These are phyloP conservation scores for Lolium rigidum DNA, from an alignment of 176 grass and related monocot genomes.

Conservation along the genomic window DNA sequence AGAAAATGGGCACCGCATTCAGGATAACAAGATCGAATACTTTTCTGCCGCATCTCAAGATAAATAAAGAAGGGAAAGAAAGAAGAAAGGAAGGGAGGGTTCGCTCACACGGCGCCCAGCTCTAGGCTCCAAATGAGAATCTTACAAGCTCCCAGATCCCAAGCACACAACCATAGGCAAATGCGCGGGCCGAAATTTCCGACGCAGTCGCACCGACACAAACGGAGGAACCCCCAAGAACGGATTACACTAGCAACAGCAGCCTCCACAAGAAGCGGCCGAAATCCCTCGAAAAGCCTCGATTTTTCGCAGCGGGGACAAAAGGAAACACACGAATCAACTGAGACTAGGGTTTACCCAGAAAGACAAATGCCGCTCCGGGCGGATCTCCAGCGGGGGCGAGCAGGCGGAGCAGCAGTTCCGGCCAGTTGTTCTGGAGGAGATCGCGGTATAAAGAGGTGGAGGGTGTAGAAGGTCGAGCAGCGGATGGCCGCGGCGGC, in stretches of 20 bases:
- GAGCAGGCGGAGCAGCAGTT: not conserved
- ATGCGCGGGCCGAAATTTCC: not conserved
- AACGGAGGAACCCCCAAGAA: not conserved
- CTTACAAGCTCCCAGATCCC: constrained; percentile 41
- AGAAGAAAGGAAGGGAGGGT: not conserved
- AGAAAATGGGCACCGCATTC: too few relatives aligned
- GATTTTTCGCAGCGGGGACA: constrained; percentile 23
- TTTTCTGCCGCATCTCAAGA: constrained; percentile 29
- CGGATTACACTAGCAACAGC: constrained; percentile 11
- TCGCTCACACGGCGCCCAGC: constrained; percentile 8
- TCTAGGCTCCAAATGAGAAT: constrained; percentile 36
- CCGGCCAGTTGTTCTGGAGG: not conserved
- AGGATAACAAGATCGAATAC: constrained; percentile 16
- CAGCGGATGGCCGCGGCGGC: not conserved
- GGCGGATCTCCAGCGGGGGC: constrained; percentile 46
- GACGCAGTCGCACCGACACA: constrained; percentile 40
- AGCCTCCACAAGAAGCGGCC: not conserved
- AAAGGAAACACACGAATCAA: not conserved
- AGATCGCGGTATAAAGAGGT: not conserved
- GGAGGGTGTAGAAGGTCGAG: not conserved
- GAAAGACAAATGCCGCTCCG: constrained; percentile 41
- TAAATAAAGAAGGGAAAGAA: not conserved
- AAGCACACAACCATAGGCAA: not conserved
- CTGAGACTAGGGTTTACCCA: constrained; percentile 60
- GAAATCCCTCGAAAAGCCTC: constrained; percentile 24